phyloP scores from a whole-genome alignment of 2,329 filamentous ascomycete genomes.

The Mycosphaerelloides madeirae region DNA sequence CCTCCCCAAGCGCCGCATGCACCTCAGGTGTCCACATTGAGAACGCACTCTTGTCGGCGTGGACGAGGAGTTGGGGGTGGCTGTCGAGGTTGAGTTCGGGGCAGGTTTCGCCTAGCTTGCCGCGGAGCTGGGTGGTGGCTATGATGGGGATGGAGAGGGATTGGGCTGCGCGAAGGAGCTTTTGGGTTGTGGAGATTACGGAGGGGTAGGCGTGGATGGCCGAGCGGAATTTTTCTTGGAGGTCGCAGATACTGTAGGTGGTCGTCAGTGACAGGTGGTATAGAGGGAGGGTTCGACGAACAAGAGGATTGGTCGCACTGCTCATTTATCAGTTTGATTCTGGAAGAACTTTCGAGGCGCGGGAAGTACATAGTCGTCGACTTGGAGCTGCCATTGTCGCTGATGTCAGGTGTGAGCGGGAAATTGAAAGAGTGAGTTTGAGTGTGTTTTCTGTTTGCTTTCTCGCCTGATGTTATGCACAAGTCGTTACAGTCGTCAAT shows the following conservation, averaged over 20 bases:
- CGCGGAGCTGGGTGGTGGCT: conserved; percentile 78
- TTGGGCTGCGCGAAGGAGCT: conserved; percentile 47
- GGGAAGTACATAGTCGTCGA: conserved; percentile 4
- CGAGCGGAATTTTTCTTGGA: conserved; percentile 86
- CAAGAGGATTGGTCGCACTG: conserved; percentile 8
- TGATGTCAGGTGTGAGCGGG: background rate
- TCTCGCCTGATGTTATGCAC: too few species aligned
- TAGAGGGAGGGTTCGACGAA: background rate
- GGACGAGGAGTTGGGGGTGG: conserved; percentile 49
- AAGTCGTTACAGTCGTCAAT: too few species aligned
- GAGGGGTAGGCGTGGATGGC: conserved; percentile 82
- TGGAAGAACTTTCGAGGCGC: background rate
- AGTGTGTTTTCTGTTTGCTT: background rate
- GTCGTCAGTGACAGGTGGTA: background rate
- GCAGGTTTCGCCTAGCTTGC: conserved; percentile 75
- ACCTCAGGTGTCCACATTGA: conserved; percentile 77
- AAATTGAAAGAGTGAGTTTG: background rate
- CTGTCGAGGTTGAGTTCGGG: conserved; percentile 58
- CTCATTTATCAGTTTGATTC: background rate
- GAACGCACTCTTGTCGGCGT: conserved; percentile 84
- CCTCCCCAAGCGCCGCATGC: conserved; percentile 39
- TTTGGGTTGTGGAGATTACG: conserved; percentile 54
- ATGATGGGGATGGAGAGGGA: conserved; percentile 70
- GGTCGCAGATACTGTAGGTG: conserved; percentile 71
- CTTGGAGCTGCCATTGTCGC: conserved; percentile 5